Conservation (phyloP, 2,329 filamentous ascomycete genomes). For the Gyromitra esculenta region DNA sequence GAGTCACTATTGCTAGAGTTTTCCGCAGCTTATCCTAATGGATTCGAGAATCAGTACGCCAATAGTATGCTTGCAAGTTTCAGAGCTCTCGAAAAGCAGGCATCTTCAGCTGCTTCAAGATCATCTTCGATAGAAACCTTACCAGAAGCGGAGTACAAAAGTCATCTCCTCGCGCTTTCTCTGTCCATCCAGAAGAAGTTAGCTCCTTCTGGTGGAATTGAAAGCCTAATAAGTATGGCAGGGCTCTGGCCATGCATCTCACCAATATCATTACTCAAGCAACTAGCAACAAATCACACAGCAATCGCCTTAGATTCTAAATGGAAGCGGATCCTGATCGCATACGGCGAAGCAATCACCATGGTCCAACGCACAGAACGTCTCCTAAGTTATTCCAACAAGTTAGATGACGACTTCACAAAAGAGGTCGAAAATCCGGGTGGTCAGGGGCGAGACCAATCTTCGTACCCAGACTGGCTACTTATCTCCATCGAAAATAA, state of each 20-base stretch:
- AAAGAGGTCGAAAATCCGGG: constrained; percentile 64
- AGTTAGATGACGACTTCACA: constrained; percentile 58
- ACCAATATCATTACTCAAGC: constrained; percentile 59
- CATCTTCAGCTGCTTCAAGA: constrained; percentile 2
- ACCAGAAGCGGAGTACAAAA: not conserved
- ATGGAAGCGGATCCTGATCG: constrained; percentile 61
- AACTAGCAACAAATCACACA: constrained; percentile 55
- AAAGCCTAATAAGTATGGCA: constrained; percentile 37
- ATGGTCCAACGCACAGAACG: constrained; percentile 63
- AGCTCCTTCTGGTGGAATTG: constrained; percentile 7
- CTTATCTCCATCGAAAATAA: constrained; percentile 74
- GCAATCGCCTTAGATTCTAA: constrained; percentile 51
- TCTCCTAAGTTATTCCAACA: constrained; percentile 58
- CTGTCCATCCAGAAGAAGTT: constrained; percentile 14
- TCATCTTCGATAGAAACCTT: not conserved
- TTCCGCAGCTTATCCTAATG: constrained; percentile 28
- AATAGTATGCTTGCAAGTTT: constrained; percentile 51
- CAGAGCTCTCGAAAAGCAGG: constrained; percentile 46
- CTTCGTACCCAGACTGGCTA: constrained; percentile 69
- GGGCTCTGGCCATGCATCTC: constrained; percentile 59
- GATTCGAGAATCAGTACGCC: constrained; percentile 50
- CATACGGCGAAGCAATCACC: constrained; percentile 62
- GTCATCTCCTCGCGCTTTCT: constrained; percentile 9
- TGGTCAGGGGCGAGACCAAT: constrained; percentile 69
- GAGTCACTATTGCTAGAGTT: constrained; percentile 35